These are phyloP conservation scores for Rosa multiflora DNA, from an alignment of 306 rosid genomes.

Conservation along the genomic window DNA sequence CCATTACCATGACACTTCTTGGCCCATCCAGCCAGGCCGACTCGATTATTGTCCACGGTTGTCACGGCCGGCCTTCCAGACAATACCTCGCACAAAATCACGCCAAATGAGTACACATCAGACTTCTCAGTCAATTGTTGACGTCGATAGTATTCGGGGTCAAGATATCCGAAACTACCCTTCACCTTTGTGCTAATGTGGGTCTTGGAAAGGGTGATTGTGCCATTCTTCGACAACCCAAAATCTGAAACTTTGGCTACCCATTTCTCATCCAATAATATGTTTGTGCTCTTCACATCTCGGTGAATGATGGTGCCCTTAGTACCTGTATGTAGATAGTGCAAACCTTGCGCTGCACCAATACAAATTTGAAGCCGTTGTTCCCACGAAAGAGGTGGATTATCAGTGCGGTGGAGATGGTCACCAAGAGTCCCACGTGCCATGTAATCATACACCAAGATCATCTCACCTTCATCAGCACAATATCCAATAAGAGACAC, in stretches of 20 bases:
- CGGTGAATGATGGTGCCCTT: slow-evolving; percentile 33
- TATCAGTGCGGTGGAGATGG: slow-evolving; percentile 18
- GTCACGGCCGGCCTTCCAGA: slow-evolving; percentile 35
- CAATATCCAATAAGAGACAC: slow-evolving; percentile 31
- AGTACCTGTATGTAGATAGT: slow-evolving; percentile 22
- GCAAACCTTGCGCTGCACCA: slow-evolving; percentile 24
- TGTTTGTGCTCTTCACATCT: slow-evolving; percentile 36
- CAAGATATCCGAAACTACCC: slow-evolving; percentile 31
- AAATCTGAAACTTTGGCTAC: slow-evolving; percentile 49
- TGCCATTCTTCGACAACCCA: slow-evolving; percentile 36
- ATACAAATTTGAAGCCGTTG: slow-evolving; percentile 30
- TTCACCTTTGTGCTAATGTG: slow-evolving; percentile 38
- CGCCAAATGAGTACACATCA: slow-evolving; percentile 62
- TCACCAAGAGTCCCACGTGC: slow-evolving; percentile 5
- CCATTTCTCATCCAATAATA: slow-evolving; percentile 32
- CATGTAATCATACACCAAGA: slow-evolving; percentile 37
- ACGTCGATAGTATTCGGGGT: slow-evolving; percentile 31
- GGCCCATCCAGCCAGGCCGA: neutral
- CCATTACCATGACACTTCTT: neutral
- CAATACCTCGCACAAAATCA: slow-evolving; percentile 49
- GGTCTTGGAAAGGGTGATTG: slow-evolving; percentile 5
- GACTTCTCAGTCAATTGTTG: slow-evolving; percentile 41
- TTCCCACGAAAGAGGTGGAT: slow-evolving; percentile 28
- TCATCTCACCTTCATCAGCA: slow-evolving; percentile 23
- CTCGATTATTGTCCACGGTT: neutral